Base-by-base conservation (phyloP, 495 filamentous ascomycete species). In the Rostrohypoxylon terebratum region DNA sequence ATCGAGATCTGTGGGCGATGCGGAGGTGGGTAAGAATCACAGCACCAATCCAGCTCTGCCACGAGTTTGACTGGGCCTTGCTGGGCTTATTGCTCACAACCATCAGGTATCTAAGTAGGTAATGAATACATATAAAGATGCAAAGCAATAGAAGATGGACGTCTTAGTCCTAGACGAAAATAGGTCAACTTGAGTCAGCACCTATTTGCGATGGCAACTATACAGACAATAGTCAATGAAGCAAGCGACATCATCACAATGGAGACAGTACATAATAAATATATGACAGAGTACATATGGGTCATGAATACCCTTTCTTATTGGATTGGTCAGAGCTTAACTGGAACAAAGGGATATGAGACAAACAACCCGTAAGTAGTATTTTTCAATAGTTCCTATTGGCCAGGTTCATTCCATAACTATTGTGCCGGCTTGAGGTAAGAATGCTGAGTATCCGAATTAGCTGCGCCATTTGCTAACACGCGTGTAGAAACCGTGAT, bases 301-400 rank as follows among this genome's bases (percentile, higher is more conserved):
- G 51, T 55, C 14, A 55, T 55, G 51, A 55, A 55, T 23, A 55
- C 51, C 4, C 23, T 59, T n/a, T 40, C 55, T 44, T 42, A 59
- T 20, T 42, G 55, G 36, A 13, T 33, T 59, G 36, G 63, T 28
- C 63, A 48, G 33, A 66, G 63, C 51, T 38, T 58, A 11, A 10
- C 31, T 18, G 9, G 47, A 31, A 54, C 51, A 66, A 66, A 54
- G 38, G 31, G 6, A 14, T 42, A 28, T 50, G 45, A 67, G 64
- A 60, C 64, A 67, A 67, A 60, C 64, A 67, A 50, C 2, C 44
- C 42, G 20, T 20, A 53, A 36, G 55, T 28, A 28, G 5, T 53
- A 59, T 48, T 21, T 50, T 53, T 16, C 33, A 60, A 10, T 13
- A 11, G 11, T 33, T 60, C 54, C 34, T 53, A 67, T 60, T 67